phyloP scores from a whole-genome alignment of 1,284 basidiomycete species.

The Butyriboletus appendiculatus region DNA sequence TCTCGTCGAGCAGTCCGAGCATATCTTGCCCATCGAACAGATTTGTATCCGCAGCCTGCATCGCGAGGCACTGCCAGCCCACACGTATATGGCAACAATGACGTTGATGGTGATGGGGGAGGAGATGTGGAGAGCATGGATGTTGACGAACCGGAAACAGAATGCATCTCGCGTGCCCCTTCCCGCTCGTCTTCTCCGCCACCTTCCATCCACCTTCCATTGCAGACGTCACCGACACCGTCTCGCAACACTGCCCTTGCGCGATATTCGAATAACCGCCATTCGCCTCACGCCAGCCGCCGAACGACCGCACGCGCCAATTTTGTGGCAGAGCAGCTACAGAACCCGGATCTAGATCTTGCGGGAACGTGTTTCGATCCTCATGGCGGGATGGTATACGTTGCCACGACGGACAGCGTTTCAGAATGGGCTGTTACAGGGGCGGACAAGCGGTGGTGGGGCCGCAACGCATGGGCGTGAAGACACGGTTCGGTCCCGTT shows the following conservation, averaged over 20 bases:
- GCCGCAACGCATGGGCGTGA: conserved; percentile 36
- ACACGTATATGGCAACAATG: conserved; percentile 16
- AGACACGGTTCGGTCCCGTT: background rate
- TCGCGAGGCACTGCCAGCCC: conserved; percentile 20
- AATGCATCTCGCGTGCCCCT: conserved; percentile 47
- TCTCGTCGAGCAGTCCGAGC: conserved; percentile 46
- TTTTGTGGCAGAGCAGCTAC: conserved; percentile 12
- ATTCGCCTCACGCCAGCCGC: conserved; percentile 19
- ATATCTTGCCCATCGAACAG: conserved; percentile 32
- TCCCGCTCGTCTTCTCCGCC: conserved; percentile 48
- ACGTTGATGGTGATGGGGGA: conserved; percentile 25
- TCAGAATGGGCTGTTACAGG: conserved; percentile 67
- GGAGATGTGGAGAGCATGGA: conserved; percentile 38
- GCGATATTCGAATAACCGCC: conserved; percentile 23
- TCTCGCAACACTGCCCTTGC: conserved; percentile 18
- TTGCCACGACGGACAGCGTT: conserved; percentile 60
- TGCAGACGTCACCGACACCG: conserved; percentile 24
- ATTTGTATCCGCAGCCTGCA: conserved; percentile 20
- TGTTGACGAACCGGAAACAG: conserved; percentile 45
- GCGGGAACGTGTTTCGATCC: conserved; percentile 79
- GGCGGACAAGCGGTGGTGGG: conserved; percentile 65
- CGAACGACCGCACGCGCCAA: conserved; percentile 18
- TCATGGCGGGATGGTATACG: conserved; percentile 64
- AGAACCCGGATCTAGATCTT: conserved; percentile 55
- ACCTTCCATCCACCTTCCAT: conserved; percentile 33